Conservation (phyloP, 176 grass and related monocot species). For the Ensete glaucum region DNA sequence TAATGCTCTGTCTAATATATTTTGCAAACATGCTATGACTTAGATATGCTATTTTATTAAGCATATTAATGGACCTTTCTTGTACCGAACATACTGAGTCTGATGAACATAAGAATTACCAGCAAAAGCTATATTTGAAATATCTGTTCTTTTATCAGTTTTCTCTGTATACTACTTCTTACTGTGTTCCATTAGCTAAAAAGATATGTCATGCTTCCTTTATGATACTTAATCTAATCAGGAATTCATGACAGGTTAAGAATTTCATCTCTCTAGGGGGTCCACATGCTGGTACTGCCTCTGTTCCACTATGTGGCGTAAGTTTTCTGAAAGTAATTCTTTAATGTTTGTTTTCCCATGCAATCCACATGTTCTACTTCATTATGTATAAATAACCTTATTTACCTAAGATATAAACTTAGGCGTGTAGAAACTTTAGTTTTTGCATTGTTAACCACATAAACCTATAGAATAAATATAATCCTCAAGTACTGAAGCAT, state of each 20-base stretch:
- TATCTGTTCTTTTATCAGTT: not conserved
- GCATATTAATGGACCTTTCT: too few relatives aligned
- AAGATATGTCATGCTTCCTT: not conserved
- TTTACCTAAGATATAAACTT: not conserved
- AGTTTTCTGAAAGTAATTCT: not conserved
- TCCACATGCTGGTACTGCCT: slow-evolving; percentile 90
- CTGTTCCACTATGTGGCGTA: slow-evolving; percentile 91
- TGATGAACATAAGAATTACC: not conserved
- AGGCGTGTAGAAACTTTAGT: not conserved
- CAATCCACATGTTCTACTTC: not conserved
- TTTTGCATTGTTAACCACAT: not conserved
- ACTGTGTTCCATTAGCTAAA: not conserved
- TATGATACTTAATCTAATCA: not conserved
- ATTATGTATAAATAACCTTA: not conserved
- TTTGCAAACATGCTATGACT: too few relatives aligned
- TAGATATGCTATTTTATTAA: too few relatives aligned
- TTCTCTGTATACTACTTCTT: not conserved
- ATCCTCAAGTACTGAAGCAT: too few relatives aligned
- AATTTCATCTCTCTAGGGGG: slow-evolving; percentile 91
- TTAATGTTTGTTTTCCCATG: not conserved
- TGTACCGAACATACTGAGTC: too few relatives aligned
- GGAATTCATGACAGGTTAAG: slow-evolving; percentile 50
- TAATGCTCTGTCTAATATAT: too few relatives aligned
- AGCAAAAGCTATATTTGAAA: not conserved
- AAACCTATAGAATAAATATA: not conserved